phyloP scores from a whole-genome alignment of 108 stramenopile species.

The Mayamaea pseudoterrestris region DNA sequence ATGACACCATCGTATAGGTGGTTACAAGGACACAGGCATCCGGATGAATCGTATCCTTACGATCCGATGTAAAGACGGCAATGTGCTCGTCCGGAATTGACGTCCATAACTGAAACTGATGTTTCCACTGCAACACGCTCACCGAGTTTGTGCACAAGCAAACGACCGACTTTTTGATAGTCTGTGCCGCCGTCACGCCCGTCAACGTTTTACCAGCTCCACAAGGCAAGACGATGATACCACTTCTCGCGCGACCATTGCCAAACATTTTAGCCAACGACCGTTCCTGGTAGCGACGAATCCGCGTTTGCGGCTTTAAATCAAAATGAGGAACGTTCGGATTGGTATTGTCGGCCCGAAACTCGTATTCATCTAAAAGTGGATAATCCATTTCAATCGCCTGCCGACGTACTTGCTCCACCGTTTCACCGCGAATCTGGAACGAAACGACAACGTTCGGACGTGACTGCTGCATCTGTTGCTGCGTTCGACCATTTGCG shows the following conservation, averaged over 20 bases:
- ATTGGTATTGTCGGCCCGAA: constrained; percentile 79
- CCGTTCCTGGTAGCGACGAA: constrained; percentile 95
- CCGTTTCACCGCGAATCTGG: constrained; percentile 58
- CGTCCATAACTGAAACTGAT: constrained; percentile 89
- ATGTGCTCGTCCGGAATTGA: constrained; percentile 85
- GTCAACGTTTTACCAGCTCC: constrained; percentile 98
- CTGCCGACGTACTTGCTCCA: constrained; percentile 84
- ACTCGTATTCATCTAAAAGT: constrained; percentile 96
- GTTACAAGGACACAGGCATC: constrained; percentile 90
- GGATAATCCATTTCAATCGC: constrained; percentile 85
- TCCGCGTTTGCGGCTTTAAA: constrained; percentile 87
- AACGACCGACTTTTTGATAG: constrained; percentile 89
- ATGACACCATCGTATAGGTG: constrained; percentile 97
- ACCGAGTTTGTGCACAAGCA: constrained; percentile 94
- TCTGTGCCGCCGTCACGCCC: constrained; percentile 96
- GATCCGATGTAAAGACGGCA: constrained; percentile 85
- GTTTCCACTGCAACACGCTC: constrained; percentile 96
- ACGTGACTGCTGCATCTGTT: constrained; percentile 14
- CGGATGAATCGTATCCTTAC: constrained; percentile 83
- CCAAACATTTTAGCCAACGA: constrained; percentile 96
- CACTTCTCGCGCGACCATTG: constrained; percentile 95
- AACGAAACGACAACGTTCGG: constrained; percentile 52
- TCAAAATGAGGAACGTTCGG: constrained; percentile 79
- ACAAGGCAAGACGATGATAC: constrained; percentile 99
- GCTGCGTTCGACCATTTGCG: neutral